Evolutionary conservation across 139 green algal species (phyloP).

Genomic region (Picochlorum sp.): DNA sequence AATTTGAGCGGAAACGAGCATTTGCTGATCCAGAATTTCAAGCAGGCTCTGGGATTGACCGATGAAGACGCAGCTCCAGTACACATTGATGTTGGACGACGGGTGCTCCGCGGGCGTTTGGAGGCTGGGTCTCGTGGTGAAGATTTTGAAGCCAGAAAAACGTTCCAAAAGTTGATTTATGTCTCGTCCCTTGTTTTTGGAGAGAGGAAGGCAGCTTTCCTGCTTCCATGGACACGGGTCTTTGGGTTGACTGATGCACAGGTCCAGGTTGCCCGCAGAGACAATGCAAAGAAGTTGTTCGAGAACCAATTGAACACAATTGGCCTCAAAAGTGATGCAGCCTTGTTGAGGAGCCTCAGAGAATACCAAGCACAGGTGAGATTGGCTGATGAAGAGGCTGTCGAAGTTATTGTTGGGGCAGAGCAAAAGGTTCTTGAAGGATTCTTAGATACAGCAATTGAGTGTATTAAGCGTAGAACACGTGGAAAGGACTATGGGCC

Average conservation of each 20-base stretch:
- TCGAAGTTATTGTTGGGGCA: constrained; percentile 50
- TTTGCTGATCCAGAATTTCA: constrained; percentile 54
- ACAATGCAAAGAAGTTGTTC: constrained; percentile 76
- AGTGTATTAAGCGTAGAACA: constrained; percentile 50
- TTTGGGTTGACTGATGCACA: constrained; percentile 85
- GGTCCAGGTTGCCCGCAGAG: constrained; percentile 69
- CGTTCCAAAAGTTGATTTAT: constrained; percentile 97
- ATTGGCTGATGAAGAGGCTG: constrained; percentile 76
- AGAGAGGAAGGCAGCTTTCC: constrained; percentile 75
- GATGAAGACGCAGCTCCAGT: constrained; percentile 85
- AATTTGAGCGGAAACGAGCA: constrained; percentile 39
- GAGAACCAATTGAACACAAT: constrained; percentile 33
- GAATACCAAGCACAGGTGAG: constrained; percentile 55
- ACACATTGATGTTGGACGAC: constrained; percentile 84
- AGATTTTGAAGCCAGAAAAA: constrained; percentile 57
- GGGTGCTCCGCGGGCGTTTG: constrained; percentile 60
- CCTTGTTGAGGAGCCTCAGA: constrained; percentile 45
- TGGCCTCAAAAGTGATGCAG: constrained; percentile 24
- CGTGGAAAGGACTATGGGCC: constrained; percentile 25
- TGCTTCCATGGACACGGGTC: constrained; percentile 86
- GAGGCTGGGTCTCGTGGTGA: constrained; percentile 45
- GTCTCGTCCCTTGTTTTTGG: constrained; percentile 79
- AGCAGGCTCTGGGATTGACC: constrained; percentile 71
- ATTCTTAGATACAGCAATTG: constrained; percentile 53
- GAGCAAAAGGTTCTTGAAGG: constrained; percentile 53